Evolutionary conservation across 805 yeast genomes (phyloP).

Genomic region (Myxozyma geophila): DNA sequence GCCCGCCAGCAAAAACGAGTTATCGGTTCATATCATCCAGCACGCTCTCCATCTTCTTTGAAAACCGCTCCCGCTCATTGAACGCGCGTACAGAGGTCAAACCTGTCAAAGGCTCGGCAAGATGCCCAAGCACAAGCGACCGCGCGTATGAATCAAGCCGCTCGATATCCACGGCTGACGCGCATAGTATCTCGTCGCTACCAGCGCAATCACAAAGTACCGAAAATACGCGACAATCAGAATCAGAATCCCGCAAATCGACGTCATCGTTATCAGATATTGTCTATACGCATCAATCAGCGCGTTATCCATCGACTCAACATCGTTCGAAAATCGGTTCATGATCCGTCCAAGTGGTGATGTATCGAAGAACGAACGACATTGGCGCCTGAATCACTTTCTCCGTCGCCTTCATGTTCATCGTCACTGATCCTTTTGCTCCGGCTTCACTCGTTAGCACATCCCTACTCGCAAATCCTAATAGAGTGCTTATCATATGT

Average conservation of each 20-base stretch:
- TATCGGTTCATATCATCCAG: slow-evolving; percentile 71
- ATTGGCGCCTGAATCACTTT: slow-evolving; percentile 75
- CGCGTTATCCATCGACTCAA: slow-evolving; percentile 82
- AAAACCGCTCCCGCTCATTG: slow-evolving; percentile 53
- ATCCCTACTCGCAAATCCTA: slow-evolving; percentile 46
- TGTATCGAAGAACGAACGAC: slow-evolving; percentile 76
- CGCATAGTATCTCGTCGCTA: slow-evolving; percentile 61
- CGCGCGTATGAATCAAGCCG: slow-evolving; percentile 75
- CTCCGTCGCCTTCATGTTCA: slow-evolving; percentile 66
- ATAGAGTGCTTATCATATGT: slow-evolving; percentile 31
- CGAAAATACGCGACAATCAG: slow-evolving; percentile 73
- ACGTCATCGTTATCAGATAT: slow-evolving; percentile 58
- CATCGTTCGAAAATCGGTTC: slow-evolving; percentile 85
- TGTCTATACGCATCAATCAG: slow-evolving; percentile 70
- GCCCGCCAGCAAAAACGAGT: slow-evolving; percentile 65
- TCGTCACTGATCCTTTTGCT: slow-evolving; percentile 57
- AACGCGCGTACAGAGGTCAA: slow-evolving; percentile 67
- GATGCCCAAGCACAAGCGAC: slow-evolving; percentile 69
- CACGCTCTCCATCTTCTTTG: slow-evolving; percentile 51
- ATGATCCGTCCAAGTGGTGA: slow-evolving; percentile 87
- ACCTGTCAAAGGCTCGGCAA: slow-evolving; percentile 72
- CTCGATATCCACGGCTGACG: slow-evolving; percentile 74
- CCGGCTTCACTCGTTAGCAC: slow-evolving; percentile 50
- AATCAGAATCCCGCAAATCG: slow-evolving; percentile 65
- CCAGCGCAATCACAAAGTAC: slow-evolving; percentile 67